Base-by-base conservation (phyloP, 2,329 filamentous ascomycete species). In the Lecanicillium sp. region DNA sequence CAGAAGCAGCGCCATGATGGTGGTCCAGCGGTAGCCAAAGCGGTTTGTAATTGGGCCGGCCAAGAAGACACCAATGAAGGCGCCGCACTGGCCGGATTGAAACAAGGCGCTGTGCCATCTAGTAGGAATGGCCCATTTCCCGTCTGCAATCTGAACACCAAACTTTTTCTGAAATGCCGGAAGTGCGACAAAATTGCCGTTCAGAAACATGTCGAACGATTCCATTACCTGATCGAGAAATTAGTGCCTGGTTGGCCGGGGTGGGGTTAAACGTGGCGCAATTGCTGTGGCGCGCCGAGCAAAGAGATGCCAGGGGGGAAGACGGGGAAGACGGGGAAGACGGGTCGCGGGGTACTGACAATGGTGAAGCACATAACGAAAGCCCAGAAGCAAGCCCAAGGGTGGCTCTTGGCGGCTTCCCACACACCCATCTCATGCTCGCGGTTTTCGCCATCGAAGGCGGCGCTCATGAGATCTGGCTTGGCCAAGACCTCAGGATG, bases 291-390 rank as follows among this genome's bases (percentile, higher is more conserved):
- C n/a, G n/a, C 10, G 14, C 14, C 20, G 11, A 19, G 11, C n/a
- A 17, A 3, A 3, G 22, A 18, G 17, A 20, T 9, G 6, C 25
- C 13, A 13, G 13, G 25, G 25, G 25, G 25, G 13, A n/a, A n/a
- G n/a, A n/a, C n/a, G n/a, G n/a, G n/a, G n/a, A n/a, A n/a, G n/a
- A n/a, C n/a, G n/a, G n/a, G n/a, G n/a, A n/a, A n/a, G n/a, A n/a
- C n/a, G n/a, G n/a, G n/a, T n/a, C n/a, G n/a, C n/a, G n/a, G n/a
- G n/a, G n/a, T n/a, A 52, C 66, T 58, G 33, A 70, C 67, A 50
- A 71, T 71, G 4, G 67, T 70, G 49, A 65, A 71, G 33, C 63
- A 71, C 64, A 70, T 69, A 47, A 58, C 53, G 34, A 69, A 68
- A 1, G 65, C 66, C 66, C 67, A 71, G 14, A 66, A 53, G 19